phyloP scores from a whole-genome alignment of 2,329 filamentous ascomycete species.

The Microdochium trichocladiopsis region DNA sequence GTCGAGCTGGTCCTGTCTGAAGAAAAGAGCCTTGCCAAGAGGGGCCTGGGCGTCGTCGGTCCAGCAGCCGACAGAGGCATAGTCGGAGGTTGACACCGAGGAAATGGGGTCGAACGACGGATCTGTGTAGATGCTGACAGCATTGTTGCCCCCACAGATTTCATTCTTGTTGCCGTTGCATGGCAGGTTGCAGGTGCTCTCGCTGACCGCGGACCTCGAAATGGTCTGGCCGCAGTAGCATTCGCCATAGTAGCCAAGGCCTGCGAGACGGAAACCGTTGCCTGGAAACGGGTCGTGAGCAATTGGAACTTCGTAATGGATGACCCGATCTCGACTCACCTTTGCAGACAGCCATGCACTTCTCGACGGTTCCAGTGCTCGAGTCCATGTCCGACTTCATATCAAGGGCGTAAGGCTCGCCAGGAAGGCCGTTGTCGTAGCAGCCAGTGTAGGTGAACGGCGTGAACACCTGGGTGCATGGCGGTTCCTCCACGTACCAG shows the following conservation, averaged over 20 bases:
- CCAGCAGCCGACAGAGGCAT: conserved; percentile 4
- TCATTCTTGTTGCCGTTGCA: conserved; percentile 42
- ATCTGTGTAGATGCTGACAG: conserved; percentile 19
- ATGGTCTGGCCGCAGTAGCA: conserved; percentile 48
- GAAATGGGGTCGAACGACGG: conserved; percentile 42
- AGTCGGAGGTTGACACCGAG: conserved; percentile 22
- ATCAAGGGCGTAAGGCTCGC: conserved; percentile 23
- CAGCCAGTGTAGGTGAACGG: conserved; percentile 43
- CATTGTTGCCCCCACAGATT: conserved; percentile 44
- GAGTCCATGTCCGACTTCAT: conserved; percentile 30
- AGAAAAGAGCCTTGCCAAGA: conserved; percentile 11
- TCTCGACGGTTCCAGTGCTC: conserved; percentile 37
- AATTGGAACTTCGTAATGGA: neutral
- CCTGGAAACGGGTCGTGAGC: conserved; percentile 14
- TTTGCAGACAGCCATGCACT: conserved; percentile 41
- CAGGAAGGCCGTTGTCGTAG: conserved; percentile 29
- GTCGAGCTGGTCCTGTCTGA: conserved; percentile 32
- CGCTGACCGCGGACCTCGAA: conserved; percentile 34
- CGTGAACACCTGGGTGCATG: conserved; percentile 35
- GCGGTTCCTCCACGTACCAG: conserved; percentile 34
- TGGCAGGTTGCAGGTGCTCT: conserved; percentile 41
- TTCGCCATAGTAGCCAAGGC: conserved; percentile 41
- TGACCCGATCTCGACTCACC: too few relatives aligned
- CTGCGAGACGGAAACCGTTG: conserved; percentile 43
- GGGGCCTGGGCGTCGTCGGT: conserved; percentile 1